Conservation (phyloP, 2,329 filamentous ascomycete genomes). For the Emmonsiellopsis sp. region DNA sequence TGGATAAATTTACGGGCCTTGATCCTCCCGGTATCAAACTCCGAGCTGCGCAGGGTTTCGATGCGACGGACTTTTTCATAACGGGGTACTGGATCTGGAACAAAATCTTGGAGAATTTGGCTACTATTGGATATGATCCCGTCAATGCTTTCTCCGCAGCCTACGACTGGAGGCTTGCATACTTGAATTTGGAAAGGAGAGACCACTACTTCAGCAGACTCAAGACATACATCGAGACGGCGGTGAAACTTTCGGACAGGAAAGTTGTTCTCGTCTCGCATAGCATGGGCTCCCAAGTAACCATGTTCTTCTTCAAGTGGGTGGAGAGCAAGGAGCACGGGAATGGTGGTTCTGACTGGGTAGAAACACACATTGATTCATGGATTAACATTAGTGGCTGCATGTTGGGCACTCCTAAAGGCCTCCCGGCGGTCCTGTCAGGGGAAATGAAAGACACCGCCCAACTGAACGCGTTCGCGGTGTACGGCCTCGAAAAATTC, state of each 20-base stretch:
- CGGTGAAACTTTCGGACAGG: constrained; percentile 58
- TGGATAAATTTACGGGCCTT: constrained; percentile 82
- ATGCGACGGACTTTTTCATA: constrained; percentile 83
- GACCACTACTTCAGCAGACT: constrained; percentile 91
- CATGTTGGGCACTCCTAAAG: constrained; percentile 92
- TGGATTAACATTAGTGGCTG: constrained; percentile 99
- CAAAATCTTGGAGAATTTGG: constrained; percentile 94
- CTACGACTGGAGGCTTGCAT: constrained; percentile 90
- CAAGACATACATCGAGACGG: constrained; percentile 83
- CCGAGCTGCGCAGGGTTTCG: constrained; percentile 88
- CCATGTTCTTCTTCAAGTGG: constrained; percentile 72
- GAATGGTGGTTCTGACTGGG: constrained; percentile 75
- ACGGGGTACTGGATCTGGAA: constrained; percentile 97
- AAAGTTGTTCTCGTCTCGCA: constrained; percentile 86
- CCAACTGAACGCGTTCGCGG: constrained; percentile 89
- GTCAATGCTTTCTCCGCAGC: constrained; percentile 58
- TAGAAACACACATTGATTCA: constrained; percentile 77
- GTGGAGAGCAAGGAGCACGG: constrained; percentile 72
- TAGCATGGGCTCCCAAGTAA: constrained; percentile 94
- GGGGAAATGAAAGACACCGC: constrained; percentile 98
- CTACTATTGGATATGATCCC: constrained; percentile 91
- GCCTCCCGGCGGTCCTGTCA: constrained; percentile 77
- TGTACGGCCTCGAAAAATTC: constrained; percentile 95
- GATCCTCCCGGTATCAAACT: constrained; percentile 87
- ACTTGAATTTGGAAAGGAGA: constrained; percentile 75